Evolutionary conservation across 2,329 filamentous ascomycete species (phyloP).

Genomic region (Colletotrichum spaethianum): DNA sequence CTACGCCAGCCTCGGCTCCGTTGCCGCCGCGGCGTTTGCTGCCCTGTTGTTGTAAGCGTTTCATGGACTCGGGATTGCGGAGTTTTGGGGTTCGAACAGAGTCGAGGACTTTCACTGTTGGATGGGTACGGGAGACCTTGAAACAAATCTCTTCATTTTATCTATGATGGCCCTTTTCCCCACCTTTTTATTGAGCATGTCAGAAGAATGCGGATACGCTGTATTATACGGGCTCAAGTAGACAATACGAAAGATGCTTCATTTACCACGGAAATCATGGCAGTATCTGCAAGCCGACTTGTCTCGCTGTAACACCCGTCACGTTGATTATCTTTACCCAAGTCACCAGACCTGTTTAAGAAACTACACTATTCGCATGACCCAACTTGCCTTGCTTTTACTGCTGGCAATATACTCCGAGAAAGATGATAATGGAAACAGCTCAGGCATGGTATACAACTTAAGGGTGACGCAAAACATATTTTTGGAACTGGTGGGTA

Average conservation of each 20-base stretch:
- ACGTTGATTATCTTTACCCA: background rate
- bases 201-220: constrained; percentile 15
- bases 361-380: background rate
- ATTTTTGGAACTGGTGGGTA: background rate
- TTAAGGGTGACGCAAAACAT: background rate
- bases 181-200: constrained; percentile 4
- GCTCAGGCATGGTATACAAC: too few species aligned
- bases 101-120: background rate
- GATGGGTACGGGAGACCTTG: background rate
- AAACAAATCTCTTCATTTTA: background rate
- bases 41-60: constrained; percentile 28
- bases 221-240: constrained; percentile 36
- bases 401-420: background rate
- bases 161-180: constrained; percentile 19
- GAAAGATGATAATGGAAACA: too few species aligned
- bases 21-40: constrained; percentile 21
- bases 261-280: background rate
- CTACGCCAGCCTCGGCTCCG: constrained; percentile 24
- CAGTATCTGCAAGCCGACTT: background rate
- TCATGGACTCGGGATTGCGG: background rate
- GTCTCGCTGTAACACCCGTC: background rate
- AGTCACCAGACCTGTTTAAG: background rate
- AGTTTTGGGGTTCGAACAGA: constrained; percentile 14
- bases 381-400: background rate
- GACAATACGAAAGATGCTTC: constrained; percentile 33